A percentile compares a stretch with the other conserved stretches of the same genome.
Conservation (phyloP, 495 filamentous ascomycete species). For the Hypoxylon lenormandii region DNA sequence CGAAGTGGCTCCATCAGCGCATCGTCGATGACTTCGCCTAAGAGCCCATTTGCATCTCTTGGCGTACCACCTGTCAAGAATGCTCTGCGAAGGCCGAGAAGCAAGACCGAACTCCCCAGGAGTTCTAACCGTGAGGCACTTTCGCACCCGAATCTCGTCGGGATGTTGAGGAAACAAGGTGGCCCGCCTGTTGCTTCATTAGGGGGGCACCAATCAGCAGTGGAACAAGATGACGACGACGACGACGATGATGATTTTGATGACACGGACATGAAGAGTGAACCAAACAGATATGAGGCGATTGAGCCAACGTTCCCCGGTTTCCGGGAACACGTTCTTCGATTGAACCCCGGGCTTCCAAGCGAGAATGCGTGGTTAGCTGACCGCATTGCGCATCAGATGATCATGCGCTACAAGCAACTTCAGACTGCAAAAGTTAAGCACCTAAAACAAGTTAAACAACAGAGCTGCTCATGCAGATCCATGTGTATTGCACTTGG, state of each 20-base stretch:
- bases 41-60: slow-evolving; percentile 56
- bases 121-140: slow-evolving; percentile 45
- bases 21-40: slow-evolving; percentile 65
- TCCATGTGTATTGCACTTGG: slow-evolving; percentile 73
- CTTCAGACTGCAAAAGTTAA: slow-evolving; percentile 78
- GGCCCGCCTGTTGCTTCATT: slow-evolving; percentile 70
- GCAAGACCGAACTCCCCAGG: slow-evolving; percentile 77
- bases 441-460: slow-evolving; percentile 69
- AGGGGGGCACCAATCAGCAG: slow-evolving; percentile 53
- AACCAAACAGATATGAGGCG: slow-evolving; percentile 60
- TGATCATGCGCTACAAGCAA: slow-evolving; percentile 80
- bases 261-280: slow-evolving; percentile 62
- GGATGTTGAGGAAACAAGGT: slow-evolving; percentile 66
- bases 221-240: slow-evolving; percentile 59
- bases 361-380: slow-evolving; percentile 74
- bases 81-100: slow-evolving; percentile 71
- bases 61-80: slow-evolving; percentile 62
- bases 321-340: slow-evolving; percentile 79
- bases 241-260: slow-evolving; percentile 67
- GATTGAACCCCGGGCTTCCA: slow-evolving; percentile 71
- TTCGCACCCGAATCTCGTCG: slow-evolving; percentile 55
- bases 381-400: slow-evolving; percentile 85
- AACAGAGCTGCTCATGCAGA: slow-evolving; percentile 69
- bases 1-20: slow-evolving; percentile 70
- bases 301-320: slow-evolving; percentile 80